Conservation (phyloP, 768 basidiomycete genomes). For the Aureoboletus auriporus region DNA sequence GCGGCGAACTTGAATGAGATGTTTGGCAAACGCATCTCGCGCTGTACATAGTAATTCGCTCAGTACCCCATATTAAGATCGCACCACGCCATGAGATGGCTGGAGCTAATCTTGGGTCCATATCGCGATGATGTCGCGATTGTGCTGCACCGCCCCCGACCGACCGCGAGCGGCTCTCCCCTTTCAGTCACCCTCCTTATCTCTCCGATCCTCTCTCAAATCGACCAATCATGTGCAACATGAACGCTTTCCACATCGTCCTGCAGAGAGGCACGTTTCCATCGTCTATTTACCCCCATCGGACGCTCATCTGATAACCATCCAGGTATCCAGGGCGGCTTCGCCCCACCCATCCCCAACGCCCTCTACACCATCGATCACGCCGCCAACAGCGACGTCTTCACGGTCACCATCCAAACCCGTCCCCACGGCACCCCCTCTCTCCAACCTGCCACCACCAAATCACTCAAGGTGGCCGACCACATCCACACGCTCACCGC, state of each 20-base stretch:
- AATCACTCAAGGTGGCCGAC: conserved; percentile 37
- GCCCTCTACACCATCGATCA: conserved; percentile 53
- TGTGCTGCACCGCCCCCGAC: background rate
- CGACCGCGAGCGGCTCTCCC: background rate
- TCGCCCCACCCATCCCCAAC: conserved; percentile 62
- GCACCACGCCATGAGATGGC: no score
- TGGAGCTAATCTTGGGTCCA: background rate
- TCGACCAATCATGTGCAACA: conserved; percentile 13
- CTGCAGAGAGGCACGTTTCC: conserved; percentile 51
- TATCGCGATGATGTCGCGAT: conserved; percentile 1
- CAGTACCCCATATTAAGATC: no score
- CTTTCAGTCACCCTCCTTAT: background rate
- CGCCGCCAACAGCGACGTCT: conserved; percentile 25
- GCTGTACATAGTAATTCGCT: no score
- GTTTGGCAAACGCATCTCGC: no score
- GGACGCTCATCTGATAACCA: background rate
- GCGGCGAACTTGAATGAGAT: no score
- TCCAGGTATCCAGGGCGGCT: conserved; percentile 72
- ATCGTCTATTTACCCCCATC: background rate
- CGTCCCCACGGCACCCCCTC: conserved; percentile 47
- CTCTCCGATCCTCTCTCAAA: background rate
- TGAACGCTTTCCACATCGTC: conserved; percentile 12
- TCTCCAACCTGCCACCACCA: conserved; percentile 42
- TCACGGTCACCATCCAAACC: conserved; percentile 45
- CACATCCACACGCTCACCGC: conserved; percentile 18